Conservation (phyloP, 208 protist genomes). For the Trypanosoma boissoni region DNA sequence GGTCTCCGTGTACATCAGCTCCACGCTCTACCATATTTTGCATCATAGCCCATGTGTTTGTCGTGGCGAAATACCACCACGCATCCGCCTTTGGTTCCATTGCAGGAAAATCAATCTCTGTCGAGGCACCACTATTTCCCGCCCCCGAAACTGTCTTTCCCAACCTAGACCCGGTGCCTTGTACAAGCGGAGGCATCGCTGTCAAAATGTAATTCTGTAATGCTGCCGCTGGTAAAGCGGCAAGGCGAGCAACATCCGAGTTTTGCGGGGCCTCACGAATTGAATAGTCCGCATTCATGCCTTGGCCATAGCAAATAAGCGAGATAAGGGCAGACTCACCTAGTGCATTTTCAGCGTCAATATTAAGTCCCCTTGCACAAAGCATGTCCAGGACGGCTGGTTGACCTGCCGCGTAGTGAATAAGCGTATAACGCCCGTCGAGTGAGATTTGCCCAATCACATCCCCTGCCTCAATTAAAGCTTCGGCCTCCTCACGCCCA, state of each 20-base stretch:
- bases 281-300: slow-evolving; percentile 50
- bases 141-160: slow-evolving; percentile 3
- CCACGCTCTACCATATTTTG: slow-evolving; percentile 26
- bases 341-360: slow-evolving; percentile 64
- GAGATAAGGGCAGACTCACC: slow-evolving; percentile 69
- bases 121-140: background rate
- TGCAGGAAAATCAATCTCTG: slow-evolving; percentile 18
- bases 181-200: slow-evolving; percentile 27
- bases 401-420: slow-evolving; percentile 81
- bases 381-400: slow-evolving; percentile 30
- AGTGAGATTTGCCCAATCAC: slow-evolving; percentile 46
- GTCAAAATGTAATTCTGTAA: slow-evolving; percentile 79
- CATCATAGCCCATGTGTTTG: slow-evolving; percentile 23
- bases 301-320: slow-evolving; percentile 72
- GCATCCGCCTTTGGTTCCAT: slow-evolving; percentile 8
- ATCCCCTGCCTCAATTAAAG: slow-evolving; percentile 60
- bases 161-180: background rate
- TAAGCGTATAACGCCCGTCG: slow-evolving; percentile 82
- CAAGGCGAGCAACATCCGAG: slow-evolving; percentile 31
- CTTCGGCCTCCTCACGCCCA: slow-evolving; percentile 52
- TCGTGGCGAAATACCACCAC: slow-evolving; percentile 26
- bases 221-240: slow-evolving; percentile 33
- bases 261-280: slow-evolving; percentile 29
- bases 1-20: slow-evolving; percentile 20
- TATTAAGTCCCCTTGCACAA: slow-evolving; percentile 46